Conservation (phyloP, 2,329 filamentous ascomycete species). For the Domatiomyces catenatus region DNA sequence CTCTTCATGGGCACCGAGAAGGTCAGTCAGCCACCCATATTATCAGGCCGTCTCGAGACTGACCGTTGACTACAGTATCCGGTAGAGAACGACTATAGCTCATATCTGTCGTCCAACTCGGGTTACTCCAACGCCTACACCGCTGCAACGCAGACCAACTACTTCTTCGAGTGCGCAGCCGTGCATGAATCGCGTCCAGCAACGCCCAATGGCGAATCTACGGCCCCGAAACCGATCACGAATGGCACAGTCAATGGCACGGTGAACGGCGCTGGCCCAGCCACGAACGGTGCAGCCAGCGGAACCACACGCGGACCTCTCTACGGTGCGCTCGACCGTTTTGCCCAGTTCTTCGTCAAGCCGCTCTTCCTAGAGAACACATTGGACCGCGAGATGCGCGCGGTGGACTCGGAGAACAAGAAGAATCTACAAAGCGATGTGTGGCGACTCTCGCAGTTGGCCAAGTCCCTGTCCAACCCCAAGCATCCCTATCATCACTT, state of each 20-base stretch:
- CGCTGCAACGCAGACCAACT: conserved; percentile 84
- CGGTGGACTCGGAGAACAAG: conserved; percentile 93
- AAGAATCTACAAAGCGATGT: conserved; percentile 87
- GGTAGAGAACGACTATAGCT: conserved; percentile 85
- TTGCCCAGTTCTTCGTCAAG: conserved; percentile 84
- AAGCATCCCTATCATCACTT: conserved; percentile 84
- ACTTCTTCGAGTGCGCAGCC: conserved; percentile 88
- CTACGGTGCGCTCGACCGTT: conserved; percentile 72
- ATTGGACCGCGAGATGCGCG: conserved; percentile 69
- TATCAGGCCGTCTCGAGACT: background rate
- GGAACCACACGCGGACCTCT: conserved; percentile 36
- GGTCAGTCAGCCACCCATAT: conserved; percentile 26
- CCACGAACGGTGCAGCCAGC: conserved; percentile 4
- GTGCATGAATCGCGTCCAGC: conserved; percentile 38
- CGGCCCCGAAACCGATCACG: no score
- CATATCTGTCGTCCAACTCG: conserved; percentile 79
- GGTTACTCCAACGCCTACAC: conserved; percentile 94
- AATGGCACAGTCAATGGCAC: conserved; percentile 6
- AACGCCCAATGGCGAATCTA: conserved; percentile 2
- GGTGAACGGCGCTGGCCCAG: background rate
- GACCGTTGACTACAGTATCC: conserved; percentile 47
- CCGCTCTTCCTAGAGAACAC: conserved; percentile 75
- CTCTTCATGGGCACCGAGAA: conserved; percentile 99
- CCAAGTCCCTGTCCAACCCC: conserved; percentile 75
- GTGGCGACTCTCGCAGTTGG: conserved; percentile 76